Evolutionary conservation across 176 grass and related monocot genomes (phyloP), one percentile per base, ranked within the genome.

Genomic region (Aegilops umbellulata): DNA sequence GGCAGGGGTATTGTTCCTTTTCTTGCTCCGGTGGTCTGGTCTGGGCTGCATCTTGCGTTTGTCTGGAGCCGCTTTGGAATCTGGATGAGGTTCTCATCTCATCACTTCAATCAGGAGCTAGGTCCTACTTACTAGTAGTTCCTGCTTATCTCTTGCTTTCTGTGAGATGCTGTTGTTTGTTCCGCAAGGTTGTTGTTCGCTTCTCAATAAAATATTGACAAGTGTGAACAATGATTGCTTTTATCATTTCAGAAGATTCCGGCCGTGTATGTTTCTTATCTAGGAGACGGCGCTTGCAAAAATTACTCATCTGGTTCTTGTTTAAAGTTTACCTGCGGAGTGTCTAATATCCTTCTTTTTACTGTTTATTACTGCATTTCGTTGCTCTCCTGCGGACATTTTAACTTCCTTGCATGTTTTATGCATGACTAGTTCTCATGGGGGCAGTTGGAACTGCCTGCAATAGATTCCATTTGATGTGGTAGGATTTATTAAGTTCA

Each of bases 161-260:
- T 24, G 20, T 38, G 38, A 61, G 84, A 65, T 82, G 31, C 25
- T 81, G 34, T 72, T 76, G 9, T 81, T 85, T 75, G 36, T n/a
- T 84, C 7, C 7, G 72, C 27, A 30, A 75, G 12, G 25, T 26
- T 57, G 25, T 26, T 57, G 62, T 38, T 88, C 23, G 31, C 78
- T 82, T 51, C 27, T 76, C 8, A 88, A 82, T 91, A 76, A 15
- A 77, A 77, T 78, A 77, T 25, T 42, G 32, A 31, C 25, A 65
- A 55, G 65, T 1, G 10, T 38, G 65, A 77, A 34, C 51, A 82
- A 65, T 71, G 29, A 82, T 88, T 71, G 69, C 63, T 49, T 49
- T 80, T 34, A 58, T 71, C 71, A 55, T 62, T 41, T 84, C 41
- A 2, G 8, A 80, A 67, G 34, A 34, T 44, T 6, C 44, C 27